Conservation (phyloP, 2,329 filamentous ascomycete genomes). For the Fusarium sp. region DNA sequence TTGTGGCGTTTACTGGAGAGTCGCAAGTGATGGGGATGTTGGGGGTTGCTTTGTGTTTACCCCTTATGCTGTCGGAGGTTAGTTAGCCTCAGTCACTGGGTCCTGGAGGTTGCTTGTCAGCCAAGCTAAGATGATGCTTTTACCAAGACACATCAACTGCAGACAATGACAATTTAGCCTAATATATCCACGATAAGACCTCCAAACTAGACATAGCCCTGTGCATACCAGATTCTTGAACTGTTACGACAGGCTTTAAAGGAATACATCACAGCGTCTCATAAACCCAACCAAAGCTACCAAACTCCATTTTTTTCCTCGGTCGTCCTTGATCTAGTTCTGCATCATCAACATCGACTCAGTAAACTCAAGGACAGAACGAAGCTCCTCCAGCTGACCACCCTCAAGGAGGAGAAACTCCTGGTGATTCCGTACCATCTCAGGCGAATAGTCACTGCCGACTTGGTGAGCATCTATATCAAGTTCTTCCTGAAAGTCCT, state of each 20-base stretch:
- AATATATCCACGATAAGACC: not conserved
- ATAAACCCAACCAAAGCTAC: too few species aligned
- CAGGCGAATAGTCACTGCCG: not conserved
- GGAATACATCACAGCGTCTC: not conserved
- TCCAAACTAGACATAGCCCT: too few species aligned
- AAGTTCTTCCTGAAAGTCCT: constrained; percentile 23
- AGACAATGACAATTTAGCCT: not conserved
- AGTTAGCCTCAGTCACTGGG: too few species aligned
- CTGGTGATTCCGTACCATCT: constrained; percentile 34
- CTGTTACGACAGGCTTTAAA: rapidly evolving
- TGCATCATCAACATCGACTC: constrained; percentile 17
- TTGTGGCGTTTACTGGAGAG: too few species aligned
- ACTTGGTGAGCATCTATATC: not conserved
- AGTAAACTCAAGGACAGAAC: constrained; percentile 19
- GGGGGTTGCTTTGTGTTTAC: too few species aligned
- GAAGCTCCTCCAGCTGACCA: constrained; percentile 19
- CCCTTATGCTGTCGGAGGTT: too few species aligned
- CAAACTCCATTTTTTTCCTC: not conserved
- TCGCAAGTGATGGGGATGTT: too few species aligned
- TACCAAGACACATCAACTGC: too few species aligned
- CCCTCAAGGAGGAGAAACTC: constrained; percentile 18
- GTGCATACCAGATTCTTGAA: rapidly evolving
- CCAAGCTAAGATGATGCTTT: too few species aligned
- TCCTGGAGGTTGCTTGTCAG: too few species aligned
- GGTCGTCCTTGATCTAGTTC: not conserved